Evolutionary conservation across 305 asterid genomes (phyloP).

Genomic region (Fraxinus velutina): DNA sequence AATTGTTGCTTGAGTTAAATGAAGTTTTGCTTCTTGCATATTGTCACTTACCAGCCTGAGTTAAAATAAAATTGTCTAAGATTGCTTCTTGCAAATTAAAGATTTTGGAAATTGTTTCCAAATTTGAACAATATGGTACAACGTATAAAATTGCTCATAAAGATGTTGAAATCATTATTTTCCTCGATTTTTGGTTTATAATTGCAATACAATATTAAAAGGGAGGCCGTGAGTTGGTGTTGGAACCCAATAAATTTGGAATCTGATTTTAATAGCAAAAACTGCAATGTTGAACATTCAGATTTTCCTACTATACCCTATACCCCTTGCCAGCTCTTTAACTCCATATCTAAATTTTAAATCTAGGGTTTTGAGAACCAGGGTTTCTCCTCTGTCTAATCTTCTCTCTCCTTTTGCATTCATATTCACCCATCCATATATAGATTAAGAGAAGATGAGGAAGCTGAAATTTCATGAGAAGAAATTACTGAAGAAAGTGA

Average conservation of each 20-base stretch:
- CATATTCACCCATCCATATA: background rate
- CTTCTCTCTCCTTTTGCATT: conserved; percentile 5
- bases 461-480: conserved; percentile 74
- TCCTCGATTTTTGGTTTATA: background rate
- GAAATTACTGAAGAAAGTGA: conserved; percentile 70
- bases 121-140: background rate
- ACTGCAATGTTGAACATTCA: background rate
- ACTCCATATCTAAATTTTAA: background rate
- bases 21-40: background rate
- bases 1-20: background rate
- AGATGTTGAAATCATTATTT: background rate
- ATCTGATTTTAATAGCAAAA: background rate
- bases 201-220: background rate
- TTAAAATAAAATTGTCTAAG: background rate
- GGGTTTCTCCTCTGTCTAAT: background rate
- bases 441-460: conserved; percentile 50
- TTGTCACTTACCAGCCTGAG: background rate
- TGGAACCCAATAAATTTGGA: background rate
- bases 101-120: background rate
- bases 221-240: background rate
- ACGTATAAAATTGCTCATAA: background rate
- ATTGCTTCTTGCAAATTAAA: background rate
- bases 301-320: background rate
- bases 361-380: background rate
- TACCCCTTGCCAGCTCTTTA: background rate